Conservation (phyloP, 768 basidiomycete species). For the Tubosaeta sp. region DNA sequence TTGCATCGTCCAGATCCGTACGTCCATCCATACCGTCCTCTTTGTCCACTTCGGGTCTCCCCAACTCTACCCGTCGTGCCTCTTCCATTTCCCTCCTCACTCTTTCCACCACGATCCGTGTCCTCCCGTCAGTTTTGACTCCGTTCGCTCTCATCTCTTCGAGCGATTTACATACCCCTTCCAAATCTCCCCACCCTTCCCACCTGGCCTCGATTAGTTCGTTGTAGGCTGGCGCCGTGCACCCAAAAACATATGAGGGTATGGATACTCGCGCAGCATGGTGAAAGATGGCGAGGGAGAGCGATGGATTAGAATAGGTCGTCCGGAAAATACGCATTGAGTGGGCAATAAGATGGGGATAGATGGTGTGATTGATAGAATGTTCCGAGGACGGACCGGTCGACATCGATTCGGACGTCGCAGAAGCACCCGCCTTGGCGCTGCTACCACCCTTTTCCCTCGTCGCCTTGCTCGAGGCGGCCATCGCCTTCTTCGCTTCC, state of each 20-base stretch:
- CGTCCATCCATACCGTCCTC: constrained; percentile 18
- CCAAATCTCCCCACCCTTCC: constrained; percentile 77
- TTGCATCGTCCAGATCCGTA: constrained; percentile 7
- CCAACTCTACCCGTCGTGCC: constrained; percentile 42
- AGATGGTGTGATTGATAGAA: constrained; percentile 56
- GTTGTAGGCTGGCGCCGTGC: constrained; percentile 84
- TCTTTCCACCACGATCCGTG: constrained; percentile 57
- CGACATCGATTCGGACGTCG: neutral
- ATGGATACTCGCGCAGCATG: constrained; percentile 72
- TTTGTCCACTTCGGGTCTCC: constrained; percentile 10
- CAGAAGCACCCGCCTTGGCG: neutral
- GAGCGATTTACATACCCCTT: constrained; percentile 66
- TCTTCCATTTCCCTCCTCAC: constrained; percentile 62
- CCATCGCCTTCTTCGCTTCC: constrained; percentile 38
- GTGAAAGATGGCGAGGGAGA: constrained; percentile 79
- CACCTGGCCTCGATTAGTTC: constrained; percentile 83
- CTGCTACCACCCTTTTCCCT: neutral
- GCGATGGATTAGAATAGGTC: constrained; percentile 72
- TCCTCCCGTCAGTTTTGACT: constrained; percentile 58
- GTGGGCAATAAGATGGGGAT: constrained; percentile 70
- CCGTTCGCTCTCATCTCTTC: constrained; percentile 84
- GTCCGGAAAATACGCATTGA: constrained; percentile 79
- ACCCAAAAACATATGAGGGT: constrained; percentile 84
- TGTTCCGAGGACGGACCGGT: constrained; percentile 13
- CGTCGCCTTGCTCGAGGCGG: constrained; percentile 12